These are phyloP conservation scores for Hypoxylon subgilvum DNA, from an alignment of 495 filamentous ascomycete species.

Conservation along the genomic window DNA sequence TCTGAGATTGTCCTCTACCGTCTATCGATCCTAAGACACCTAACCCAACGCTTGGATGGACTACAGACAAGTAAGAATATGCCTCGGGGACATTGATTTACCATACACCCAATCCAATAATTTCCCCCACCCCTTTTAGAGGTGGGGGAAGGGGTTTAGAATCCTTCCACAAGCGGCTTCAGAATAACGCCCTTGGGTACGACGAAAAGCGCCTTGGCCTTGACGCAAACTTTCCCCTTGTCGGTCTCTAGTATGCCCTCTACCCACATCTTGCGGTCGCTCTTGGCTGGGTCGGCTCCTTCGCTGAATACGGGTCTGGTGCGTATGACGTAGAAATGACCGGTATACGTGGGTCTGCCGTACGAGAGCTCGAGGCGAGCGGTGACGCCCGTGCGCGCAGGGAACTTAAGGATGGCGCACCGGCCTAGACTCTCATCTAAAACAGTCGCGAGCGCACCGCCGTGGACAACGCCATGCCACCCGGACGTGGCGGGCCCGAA, in stretches of 20 bases:
- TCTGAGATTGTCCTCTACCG: conserved; percentile 16
- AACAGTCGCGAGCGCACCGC: conserved; percentile 73
- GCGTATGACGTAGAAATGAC: conserved; percentile 69
- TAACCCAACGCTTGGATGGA: no score
- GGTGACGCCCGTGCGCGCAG: conserved; percentile 60
- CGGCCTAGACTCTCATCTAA: conserved; percentile 70
- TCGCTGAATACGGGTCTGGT: conserved; percentile 47
- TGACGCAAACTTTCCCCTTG: conserved; percentile 59
- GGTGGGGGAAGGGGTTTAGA: no score
- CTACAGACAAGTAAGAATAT: no score
- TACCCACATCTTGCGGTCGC: conserved; percentile 68
- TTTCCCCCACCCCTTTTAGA: no score
- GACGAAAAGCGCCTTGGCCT: conserved; percentile 69
- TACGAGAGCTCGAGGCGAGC: conserved; percentile 72
- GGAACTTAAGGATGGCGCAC: conserved; percentile 55
- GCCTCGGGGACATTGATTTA: no score
- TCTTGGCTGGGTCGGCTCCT: conserved; percentile 52
- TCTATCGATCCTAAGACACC: neutral
- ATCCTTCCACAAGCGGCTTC: conserved; percentile 50
- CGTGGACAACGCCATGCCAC: conserved; percentile 80
- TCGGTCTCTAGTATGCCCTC: conserved; percentile 59
- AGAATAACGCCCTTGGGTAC: conserved; percentile 61
- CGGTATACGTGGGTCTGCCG: conserved; percentile 60
- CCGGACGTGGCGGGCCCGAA: conserved; percentile 68
- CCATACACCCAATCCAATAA: no score